These are phyloP conservation scores for Ustilago xerochloae DNA, from an alignment of 1,284 basidiomycete genomes.

Conservation along the genomic window DNA sequence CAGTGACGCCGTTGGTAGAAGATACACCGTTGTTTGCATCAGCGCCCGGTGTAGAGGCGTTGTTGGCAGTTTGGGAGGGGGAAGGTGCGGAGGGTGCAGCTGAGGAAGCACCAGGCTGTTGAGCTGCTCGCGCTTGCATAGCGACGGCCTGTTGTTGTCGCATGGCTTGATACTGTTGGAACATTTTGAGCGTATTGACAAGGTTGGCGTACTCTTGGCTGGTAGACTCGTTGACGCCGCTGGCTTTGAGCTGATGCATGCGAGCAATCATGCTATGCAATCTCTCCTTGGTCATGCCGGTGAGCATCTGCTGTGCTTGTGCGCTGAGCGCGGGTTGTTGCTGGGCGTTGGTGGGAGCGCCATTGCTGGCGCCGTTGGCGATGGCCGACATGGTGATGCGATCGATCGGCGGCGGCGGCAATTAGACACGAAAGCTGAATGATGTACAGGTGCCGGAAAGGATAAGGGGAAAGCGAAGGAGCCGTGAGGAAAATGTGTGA, in stretches of 20 bases:
- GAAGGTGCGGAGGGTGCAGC: slow-evolving; percentile 28
- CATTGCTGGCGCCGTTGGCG: slow-evolving; percentile 45
- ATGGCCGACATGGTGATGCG: slow-evolving; percentile 41
- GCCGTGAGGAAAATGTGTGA: background rate
- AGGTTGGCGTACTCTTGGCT: slow-evolving; percentile 68
- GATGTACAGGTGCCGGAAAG: background rate
- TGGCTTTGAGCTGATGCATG: slow-evolving; percentile 68
- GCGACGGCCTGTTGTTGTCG: slow-evolving; percentile 59
- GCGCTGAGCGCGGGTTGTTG: slow-evolving; percentile 40
- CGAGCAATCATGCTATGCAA: slow-evolving; percentile 63
- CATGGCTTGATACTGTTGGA: slow-evolving; percentile 64
- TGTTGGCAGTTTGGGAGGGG: slow-evolving; percentile 21
- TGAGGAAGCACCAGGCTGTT: slow-evolving; percentile 7
- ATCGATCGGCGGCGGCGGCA: background rate
- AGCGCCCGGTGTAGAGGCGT: slow-evolving; percentile 22
- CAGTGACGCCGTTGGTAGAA: slow-evolving; percentile 31
- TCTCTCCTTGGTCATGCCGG: slow-evolving; percentile 65
- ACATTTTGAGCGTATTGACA: slow-evolving; percentile 61
- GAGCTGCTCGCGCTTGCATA: slow-evolving; percentile 42
- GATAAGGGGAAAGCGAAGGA: background rate
- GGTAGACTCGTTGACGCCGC: slow-evolving; percentile 67
- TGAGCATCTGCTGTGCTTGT: slow-evolving; percentile 59
- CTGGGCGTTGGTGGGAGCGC: slow-evolving; percentile 26
- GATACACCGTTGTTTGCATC: slow-evolving; percentile 21
- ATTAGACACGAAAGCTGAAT: no score